A percentile compares a stretch with the other conserved stretches of the same genome.
phyloP scores from a whole-genome alignment of 345 rosid genomes.

The Fremontodendron californicum region DNA sequence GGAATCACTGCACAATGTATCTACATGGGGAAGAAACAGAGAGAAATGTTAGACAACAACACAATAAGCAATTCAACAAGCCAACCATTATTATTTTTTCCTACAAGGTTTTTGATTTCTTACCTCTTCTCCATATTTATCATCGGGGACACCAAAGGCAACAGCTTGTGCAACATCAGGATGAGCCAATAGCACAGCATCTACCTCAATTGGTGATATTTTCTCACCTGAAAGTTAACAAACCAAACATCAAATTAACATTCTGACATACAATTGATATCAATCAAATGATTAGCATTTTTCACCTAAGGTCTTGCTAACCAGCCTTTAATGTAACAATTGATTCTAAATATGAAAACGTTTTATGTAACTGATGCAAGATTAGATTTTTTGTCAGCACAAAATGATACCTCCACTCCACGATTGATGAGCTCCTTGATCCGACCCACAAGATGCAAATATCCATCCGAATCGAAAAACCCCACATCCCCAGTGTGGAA shows the following conservation, averaged over 20 bases:
- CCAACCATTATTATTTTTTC: background rate
- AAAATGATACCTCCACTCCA: slow-evolving; percentile 75
- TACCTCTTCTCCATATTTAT: slow-evolving; percentile 98
- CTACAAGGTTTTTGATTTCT: slow-evolving; percentile 31
- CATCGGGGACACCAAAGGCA: slow-evolving; percentile 88
- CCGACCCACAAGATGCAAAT: slow-evolving; percentile 81
- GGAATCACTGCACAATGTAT: slow-evolving; percentile 87
- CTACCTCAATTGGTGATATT: slow-evolving; percentile 93
- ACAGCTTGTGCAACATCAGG: slow-evolving; percentile 79
- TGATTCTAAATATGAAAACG: too few relatives aligned
- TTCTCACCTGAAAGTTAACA: slow-evolving; percentile 65
- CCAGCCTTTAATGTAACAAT: too few relatives aligned
- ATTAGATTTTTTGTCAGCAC: background rate
- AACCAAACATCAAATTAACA: background rate
- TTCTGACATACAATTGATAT: too few relatives aligned
- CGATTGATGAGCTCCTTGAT: slow-evolving; percentile 97
- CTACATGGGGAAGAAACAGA: slow-evolving; percentile 27
- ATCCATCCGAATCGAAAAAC: slow-evolving; percentile 71
- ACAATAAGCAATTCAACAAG: background rate
- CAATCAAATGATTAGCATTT: background rate
- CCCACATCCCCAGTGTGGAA: slow-evolving; percentile 91
- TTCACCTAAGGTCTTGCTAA: too few relatives aligned
- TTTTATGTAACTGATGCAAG: background rate
- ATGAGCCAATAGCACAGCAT: slow-evolving; percentile 78
- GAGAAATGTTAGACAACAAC: background rate